phyloP scores from a whole-genome alignment of 805 yeast species.

The Scheffersomyces lignosus region DNA sequence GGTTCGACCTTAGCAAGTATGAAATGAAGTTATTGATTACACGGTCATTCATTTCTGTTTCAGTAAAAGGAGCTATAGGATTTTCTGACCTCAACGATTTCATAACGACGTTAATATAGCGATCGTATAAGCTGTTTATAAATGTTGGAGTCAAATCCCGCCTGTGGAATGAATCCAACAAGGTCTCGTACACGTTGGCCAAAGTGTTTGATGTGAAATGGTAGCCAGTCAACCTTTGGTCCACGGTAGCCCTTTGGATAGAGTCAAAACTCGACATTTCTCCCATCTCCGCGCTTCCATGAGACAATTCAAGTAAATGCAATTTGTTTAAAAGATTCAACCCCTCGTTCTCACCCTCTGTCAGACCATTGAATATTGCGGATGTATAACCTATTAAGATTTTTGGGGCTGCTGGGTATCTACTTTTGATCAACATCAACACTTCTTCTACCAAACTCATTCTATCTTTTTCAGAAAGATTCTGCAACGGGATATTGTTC shows the following conservation, averaged over 20 bases:
- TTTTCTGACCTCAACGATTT: not conserved
- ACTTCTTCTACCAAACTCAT: constrained; percentile 27
- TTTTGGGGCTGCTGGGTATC: constrained; percentile 32
- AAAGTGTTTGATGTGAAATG: constrained; percentile 19
- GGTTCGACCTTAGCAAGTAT: constrained; percentile 5
- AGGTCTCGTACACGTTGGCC: constrained; percentile 23
- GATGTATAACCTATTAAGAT: constrained; percentile 37
- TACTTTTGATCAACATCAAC: constrained; percentile 27
- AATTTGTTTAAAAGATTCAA: constrained; percentile 26
- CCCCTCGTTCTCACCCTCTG: constrained; percentile 8
- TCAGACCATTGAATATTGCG: constrained; percentile 21
- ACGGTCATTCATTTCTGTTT: constrained; percentile 5
- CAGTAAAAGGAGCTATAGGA: not conserved
- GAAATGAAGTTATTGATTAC: constrained; percentile 10
- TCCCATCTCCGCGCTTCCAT: constrained; percentile 20
- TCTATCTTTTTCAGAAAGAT: constrained; percentile 17
- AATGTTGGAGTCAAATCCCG: constrained; percentile 14
- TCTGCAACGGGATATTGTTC: constrained; percentile 28
- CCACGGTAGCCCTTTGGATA: constrained; percentile 33
- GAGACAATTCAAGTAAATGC: constrained; percentile 23
- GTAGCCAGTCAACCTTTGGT: constrained; percentile 21
- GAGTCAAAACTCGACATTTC: constrained; percentile 9
- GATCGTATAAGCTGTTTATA: constrained; percentile 19
- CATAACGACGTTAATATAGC: constrained; percentile 16
- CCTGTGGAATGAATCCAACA: constrained; percentile 15